Evolutionary conservation across 805 yeast genomes (phyloP).

Genomic region (Kuraishia borneana): DNA sequence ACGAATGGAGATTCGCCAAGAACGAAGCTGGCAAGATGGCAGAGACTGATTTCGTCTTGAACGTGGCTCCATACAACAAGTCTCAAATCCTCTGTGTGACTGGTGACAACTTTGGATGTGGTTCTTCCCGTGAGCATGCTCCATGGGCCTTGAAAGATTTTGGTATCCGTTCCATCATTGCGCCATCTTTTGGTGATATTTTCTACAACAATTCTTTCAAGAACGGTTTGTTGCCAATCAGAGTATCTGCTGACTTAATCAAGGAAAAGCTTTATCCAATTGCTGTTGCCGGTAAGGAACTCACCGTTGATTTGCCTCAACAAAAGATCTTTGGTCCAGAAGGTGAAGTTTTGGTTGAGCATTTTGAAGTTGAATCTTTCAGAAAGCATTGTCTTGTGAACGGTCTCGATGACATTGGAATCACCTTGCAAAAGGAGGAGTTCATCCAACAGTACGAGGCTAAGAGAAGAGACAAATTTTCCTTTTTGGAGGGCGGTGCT

Average conservation of each 20-base stretch:
- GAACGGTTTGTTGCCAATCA: conserved; percentile 88
- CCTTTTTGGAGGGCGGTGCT: conserved; percentile 90
- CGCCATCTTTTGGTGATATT: conserved; percentile 97
- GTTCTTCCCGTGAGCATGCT: conserved; percentile 98
- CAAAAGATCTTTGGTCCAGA: conserved; percentile 64
- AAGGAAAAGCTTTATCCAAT: conserved; percentile 63
- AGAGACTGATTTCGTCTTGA: conserved; percentile 84
- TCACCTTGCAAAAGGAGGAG: conserved; percentile 84
- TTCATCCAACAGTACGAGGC: conserved; percentile 66
- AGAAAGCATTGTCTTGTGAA: conserved; percentile 91
- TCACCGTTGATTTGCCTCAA: conserved; percentile 77
- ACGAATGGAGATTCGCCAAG: conserved; percentile 74
- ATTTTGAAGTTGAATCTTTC: conserved; percentile 82
- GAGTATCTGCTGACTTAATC: conserved; percentile 75
- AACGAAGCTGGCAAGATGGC: conserved; percentile 55
- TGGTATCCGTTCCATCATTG: conserved; percentile 91
- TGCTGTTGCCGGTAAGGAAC: conserved; percentile 59
- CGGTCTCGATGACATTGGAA: conserved; percentile 95
- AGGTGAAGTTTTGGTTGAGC: conserved; percentile 66
- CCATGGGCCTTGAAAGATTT: conserved; percentile 99
- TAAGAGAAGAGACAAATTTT: conserved; percentile 65
- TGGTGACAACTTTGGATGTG: conserved; percentile 98
- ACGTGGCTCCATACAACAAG: conserved; percentile 69
- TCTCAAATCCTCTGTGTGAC: conserved; percentile 82
- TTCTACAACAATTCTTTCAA: conserved; percentile 96